These are phyloP conservation scores for Globisporangium spinosum DNA, from an alignment of 352 stramenopile species.

Conservation along the genomic window DNA sequence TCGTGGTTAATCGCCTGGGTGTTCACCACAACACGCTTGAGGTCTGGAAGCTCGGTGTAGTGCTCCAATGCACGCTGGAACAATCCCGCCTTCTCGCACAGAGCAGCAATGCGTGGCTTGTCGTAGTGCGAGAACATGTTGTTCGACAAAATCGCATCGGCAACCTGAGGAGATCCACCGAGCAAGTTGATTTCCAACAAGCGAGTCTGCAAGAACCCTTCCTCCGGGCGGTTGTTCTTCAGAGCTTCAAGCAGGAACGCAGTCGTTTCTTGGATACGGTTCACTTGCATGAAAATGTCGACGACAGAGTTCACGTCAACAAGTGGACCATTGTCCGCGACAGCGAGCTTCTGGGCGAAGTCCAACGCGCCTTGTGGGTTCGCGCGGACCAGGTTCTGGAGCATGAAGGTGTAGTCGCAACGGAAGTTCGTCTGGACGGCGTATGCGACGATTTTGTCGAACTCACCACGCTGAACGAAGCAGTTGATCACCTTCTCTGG, in stretches of 20 bases:
- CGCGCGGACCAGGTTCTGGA: slow-evolving; percentile 98
- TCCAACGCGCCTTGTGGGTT: slow-evolving; percentile 97
- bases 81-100: slow-evolving; percentile 98
- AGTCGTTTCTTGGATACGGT: slow-evolving; percentile 98
- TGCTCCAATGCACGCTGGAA: slow-evolving; percentile 99
- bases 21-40: slow-evolving; percentile 95
- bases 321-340: slow-evolving; percentile 91
- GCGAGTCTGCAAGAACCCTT: slow-evolving; percentile 99
- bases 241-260: slow-evolving; percentile 99
- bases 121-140: slow-evolving; percentile 99
- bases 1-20: slow-evolving; percentile 93
- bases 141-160: slow-evolving; percentile 98
- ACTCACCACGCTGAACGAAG: slow-evolving; percentile 98
- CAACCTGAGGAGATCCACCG: slow-evolving; percentile 97
- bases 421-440: slow-evolving; percentile 95
- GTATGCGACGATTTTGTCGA: slow-evolving; percentile 98
- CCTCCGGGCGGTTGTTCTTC: slow-evolving; percentile 98
- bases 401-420: slow-evolving; percentile 99
- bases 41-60: slow-evolving; percentile 97
- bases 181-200: slow-evolving; percentile 99
- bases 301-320: slow-evolving; percentile 98
- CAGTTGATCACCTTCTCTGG: slow-evolving; percentile 99
- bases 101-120: slow-evolving; percentile 94
- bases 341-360: slow-evolving; percentile 97
- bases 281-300: slow-evolving; percentile 99